phyloP scores from a whole-genome alignment of 2,329 filamentous ascomycete genomes.

The Pseudogymnoascus sp. region DNA sequence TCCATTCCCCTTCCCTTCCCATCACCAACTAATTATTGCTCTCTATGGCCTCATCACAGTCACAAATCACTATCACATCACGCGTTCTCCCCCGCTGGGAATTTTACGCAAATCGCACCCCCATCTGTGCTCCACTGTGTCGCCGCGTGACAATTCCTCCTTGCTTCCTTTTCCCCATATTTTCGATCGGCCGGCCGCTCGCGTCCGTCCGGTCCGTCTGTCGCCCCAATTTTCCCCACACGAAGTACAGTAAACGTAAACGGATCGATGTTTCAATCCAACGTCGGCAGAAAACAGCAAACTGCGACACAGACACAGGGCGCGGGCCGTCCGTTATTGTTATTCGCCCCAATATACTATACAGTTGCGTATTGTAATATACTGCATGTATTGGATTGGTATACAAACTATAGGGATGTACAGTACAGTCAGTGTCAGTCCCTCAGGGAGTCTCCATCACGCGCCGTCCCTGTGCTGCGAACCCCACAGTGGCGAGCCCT shows the following conservation, averaged over 20 bases:
- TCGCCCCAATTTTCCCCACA: neutral
- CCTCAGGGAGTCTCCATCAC: neutral
- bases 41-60: neutral
- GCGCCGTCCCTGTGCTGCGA: neutral
- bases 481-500: neutral
- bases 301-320: neutral
- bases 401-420: no score
- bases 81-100: neutral
- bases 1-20: no score
- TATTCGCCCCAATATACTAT: neutral
- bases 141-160: neutral
- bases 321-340: neutral
- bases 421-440: neutral
- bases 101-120: neutral
- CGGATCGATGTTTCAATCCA: neutral
- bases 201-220: neutral
- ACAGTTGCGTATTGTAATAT: neutral
- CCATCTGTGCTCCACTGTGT: neutral
- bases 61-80: neutral
- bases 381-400: neutral
- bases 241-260: neutral
- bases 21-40: neutral
- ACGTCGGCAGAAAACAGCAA: neutral
- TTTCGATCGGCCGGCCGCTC: neutral
- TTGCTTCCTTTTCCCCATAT: neutral